Conservation (phyloP, 768 basidiomycete species). For the Pseudohyphozyma bogoriensis region DNA sequence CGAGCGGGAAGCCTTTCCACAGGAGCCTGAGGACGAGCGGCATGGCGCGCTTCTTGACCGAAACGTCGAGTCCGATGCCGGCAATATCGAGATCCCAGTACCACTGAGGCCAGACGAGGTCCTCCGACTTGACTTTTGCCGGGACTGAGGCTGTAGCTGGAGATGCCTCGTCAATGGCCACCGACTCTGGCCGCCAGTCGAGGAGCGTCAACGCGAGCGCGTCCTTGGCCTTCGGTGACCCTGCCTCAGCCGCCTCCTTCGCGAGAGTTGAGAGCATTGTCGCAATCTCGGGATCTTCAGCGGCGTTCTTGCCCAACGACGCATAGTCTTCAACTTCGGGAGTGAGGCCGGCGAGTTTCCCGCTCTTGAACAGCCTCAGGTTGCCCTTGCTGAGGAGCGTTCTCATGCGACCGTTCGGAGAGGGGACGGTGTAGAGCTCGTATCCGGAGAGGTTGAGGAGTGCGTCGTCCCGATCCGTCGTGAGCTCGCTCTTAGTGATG, state of each 20-base stretch:
- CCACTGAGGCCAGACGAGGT: constrained; percentile 78
- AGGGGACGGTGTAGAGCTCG: constrained; percentile 4
- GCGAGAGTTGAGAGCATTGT: constrained; percentile 42
- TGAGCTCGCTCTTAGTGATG: neutral
- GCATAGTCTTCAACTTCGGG: neutral
- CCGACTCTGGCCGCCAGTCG: constrained; percentile 48
- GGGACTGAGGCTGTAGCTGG: neutral
- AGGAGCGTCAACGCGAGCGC: constrained; percentile 51
- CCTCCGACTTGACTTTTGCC: neutral
- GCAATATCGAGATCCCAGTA: constrained; percentile 64
- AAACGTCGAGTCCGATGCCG: constrained; percentile 69
- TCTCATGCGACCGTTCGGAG: neutral
- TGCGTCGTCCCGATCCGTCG: neutral
- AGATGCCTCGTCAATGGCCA: too few species aligned
- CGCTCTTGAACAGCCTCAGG: constrained; percentile 6
- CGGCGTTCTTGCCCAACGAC: constrained; percentile 44
- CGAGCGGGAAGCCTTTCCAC: constrained; percentile 78
- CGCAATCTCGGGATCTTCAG: constrained; percentile 39
- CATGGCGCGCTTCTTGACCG: constrained; percentile 67
- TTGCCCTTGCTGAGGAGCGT: neutral
- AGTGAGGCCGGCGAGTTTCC: constrained; percentile 25
- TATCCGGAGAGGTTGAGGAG: neutral
- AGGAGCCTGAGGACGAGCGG: constrained; percentile 75
- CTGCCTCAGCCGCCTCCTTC: neutral
- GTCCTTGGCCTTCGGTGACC: neutral